Evolutionary conservation across 768 basidiomycete genomes (phyloP), one percentile per base, ranked within the genome.

Genomic region (Cubamyces lactineus): DNA sequence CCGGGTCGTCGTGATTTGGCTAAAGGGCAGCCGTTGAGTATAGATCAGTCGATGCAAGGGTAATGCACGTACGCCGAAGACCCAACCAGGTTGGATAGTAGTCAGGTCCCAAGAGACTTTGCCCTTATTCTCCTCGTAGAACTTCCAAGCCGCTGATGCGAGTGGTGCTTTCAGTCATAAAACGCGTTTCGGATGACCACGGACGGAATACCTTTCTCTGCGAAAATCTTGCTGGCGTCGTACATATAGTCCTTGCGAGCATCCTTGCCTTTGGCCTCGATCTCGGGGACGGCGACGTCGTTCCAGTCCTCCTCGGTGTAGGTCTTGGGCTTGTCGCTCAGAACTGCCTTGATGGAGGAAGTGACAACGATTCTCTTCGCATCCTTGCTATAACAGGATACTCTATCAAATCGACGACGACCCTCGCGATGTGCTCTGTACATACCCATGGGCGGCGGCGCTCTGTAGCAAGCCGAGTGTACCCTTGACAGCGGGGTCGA

Each of bases 401-500:
- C 5, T 1, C 12, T 16, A 21, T 5, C 7, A 8, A 16, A 13
- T 34, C 5, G 9, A 11, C 17, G 2, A 17, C 15, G 5, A 12
- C 9, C 7, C 17, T 16, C 28, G 7, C 13, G 28, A 4, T 5
- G 24, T 28, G 8, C 21, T 1, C 9, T 30, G 19, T 15, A 15
- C 51, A 6, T n/a, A 65, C 49, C 83, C 78, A 66, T 75, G 86
- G 86, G 84, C 23, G 86, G 81, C 67, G 5, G 84, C 80, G 43
- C 84, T 85, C 61, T 83, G 74, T 23, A 93, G 74, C 8, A 93
- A 76, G 5, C 83, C 79, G 0, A 83, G 65, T 0, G 91, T 93
- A 1, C 92, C 91, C 5, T 84, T 74, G 5, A 93, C 81, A 23
- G 92, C 91, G 3, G 92, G 92, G 16, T 71, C 73, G 64, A 91